Evolutionary conservation across 1,139 yeast species (phyloP).

Genomic region (Hanseniaspora sp.): DNA sequence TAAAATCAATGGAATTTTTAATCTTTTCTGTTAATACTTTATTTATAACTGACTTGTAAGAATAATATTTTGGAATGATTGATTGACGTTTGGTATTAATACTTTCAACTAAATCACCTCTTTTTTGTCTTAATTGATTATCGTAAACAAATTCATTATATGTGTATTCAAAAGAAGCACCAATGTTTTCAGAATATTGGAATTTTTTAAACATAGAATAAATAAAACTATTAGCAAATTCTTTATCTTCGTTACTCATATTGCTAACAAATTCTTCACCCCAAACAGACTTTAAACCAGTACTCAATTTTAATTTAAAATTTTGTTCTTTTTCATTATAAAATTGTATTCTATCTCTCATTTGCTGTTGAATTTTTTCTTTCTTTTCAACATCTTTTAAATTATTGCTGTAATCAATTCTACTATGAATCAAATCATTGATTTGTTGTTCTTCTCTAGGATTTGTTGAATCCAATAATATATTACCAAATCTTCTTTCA

Average conservation of each 20-base stretch:
- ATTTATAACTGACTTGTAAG: not conserved
- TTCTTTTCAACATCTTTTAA: conserved; percentile 30
- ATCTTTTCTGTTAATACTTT: conserved; percentile 28
- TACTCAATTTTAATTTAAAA: conserved; percentile 23
- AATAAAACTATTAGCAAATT: conserved; percentile 17
- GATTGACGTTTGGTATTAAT: not conserved
- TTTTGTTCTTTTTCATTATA: not conserved
- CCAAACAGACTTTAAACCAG: conserved; percentile 43
- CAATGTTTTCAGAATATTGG: conserved; percentile 9
- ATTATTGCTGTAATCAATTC: conserved; percentile 23
- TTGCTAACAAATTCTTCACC: conserved; percentile 27
- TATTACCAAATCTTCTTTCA: conserved; percentile 71
- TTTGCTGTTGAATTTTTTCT: conserved; percentile 32
- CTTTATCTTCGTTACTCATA: conserved; percentile 35
- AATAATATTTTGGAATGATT: conserved; percentile 7
- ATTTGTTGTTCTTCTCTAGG: conserved; percentile 47
- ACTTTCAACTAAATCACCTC: not conserved
- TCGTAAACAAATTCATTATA: conserved; percentile 3
- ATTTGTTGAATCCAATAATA: conserved; percentile 39
- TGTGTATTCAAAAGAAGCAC: conserved; percentile 10
- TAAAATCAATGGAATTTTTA: conserved; percentile 27
- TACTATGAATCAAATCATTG: conserved; percentile 36
- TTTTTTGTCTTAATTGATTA: not conserved
- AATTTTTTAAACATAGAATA: conserved; percentile 8
- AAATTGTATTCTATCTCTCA: conserved; percentile 8